These are phyloP conservation scores for Populus hybrid DNA, from an alignment of 441 rosid species.

Conservation along the genomic window DNA sequence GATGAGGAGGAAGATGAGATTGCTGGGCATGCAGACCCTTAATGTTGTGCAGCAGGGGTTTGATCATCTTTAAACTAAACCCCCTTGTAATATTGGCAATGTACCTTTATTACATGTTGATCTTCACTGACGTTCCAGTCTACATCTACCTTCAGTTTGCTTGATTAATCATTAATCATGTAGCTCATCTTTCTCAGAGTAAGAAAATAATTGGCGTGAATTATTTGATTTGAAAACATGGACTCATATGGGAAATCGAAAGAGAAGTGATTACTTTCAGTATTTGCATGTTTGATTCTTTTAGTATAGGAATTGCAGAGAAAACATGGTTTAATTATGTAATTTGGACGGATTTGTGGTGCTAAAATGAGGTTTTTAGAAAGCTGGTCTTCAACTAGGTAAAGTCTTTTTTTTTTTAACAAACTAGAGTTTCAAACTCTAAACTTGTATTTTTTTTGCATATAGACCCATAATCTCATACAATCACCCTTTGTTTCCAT, in stretches of 20 bases:
- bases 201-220: conserved; percentile 5
- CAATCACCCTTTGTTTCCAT: no score
- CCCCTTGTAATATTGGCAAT: background rate
- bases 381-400: no score
- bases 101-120: conserved; percentile 10
- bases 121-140: conserved; percentile 10
- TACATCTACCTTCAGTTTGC: conserved; percentile 2
- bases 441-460: no score
- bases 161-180: conserved; percentile 10
- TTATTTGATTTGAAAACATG: conserved; percentile 11
- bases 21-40: conserved; percentile 60
- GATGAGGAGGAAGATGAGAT: conserved; percentile 40
- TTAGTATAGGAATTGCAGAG: no score
- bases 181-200: conserved; percentile 7
- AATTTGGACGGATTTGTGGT: no score
- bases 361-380: no score
- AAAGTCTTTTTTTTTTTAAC: no score
- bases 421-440: no score
- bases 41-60: conserved; percentile 4
- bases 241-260: background rate
- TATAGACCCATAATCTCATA: no score
- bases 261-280: background rate
- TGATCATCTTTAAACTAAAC: background rate
- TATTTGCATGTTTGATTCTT: no score
- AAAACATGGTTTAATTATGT: no score